phyloP scores from a whole-genome alignment of 2,329 filamentous ascomycete species.

The Tolypocladium pustulatum region DNA sequence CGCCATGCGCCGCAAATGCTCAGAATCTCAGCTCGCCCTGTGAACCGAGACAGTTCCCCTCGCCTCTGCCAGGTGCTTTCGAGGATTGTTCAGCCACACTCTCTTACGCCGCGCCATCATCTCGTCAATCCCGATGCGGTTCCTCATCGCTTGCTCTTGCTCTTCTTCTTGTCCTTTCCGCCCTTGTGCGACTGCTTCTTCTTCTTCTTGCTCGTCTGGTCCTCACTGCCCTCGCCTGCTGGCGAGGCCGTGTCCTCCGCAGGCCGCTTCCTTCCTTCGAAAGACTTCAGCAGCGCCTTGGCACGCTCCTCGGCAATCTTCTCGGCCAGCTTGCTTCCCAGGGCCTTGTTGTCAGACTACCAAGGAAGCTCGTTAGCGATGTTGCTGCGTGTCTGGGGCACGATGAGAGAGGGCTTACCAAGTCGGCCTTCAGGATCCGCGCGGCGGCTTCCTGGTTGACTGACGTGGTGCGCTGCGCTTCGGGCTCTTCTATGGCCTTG shows the following conservation, averaged over 20 bases:
- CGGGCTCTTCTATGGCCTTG: conserved; percentile 59
- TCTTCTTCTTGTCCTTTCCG: conserved; percentile 9
- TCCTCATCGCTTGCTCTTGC: neutral
- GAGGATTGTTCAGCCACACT: neutral
- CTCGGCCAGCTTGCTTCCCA: conserved; percentile 42
- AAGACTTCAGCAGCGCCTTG: conserved; percentile 36
- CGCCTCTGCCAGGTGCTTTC: neutral
- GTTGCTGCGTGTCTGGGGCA: neutral
- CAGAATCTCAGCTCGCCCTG: neutral
- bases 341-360: conserved; percentile 38
- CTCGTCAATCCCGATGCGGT: neutral
- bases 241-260: conserved; percentile 20
- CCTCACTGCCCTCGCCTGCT: conserved; percentile 9
- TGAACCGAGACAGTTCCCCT: neutral
- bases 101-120: neutral
- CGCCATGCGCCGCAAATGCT: neutral
- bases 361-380: conserved; percentile 3
- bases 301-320: conserved; percentile 47
- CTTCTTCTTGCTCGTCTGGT: conserved; percentile 18
- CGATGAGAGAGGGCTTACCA: conserved; percentile 39
- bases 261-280: conserved; percentile 34
- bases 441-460: conserved; percentile 69
- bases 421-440: conserved; percentile 71
- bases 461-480: conserved; percentile 38
- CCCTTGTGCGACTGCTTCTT: conserved; percentile 23